Evolutionary conservation across 108 stramenopile species (phyloP).

Genomic region (Pseudonitzschia multiseries): DNA sequence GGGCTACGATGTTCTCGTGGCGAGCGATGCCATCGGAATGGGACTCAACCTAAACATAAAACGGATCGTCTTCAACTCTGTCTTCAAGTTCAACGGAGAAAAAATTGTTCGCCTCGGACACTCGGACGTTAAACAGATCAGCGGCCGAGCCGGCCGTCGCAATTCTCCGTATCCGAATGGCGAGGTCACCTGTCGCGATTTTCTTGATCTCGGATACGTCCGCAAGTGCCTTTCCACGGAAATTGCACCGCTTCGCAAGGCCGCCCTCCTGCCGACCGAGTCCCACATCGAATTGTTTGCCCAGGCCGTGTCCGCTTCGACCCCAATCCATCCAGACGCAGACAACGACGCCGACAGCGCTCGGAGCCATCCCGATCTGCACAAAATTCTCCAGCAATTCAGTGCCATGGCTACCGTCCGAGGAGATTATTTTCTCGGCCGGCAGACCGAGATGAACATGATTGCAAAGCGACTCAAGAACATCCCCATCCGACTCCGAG

Average conservation of each 20-base stretch:
- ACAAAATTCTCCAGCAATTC: slow-evolving; percentile 50
- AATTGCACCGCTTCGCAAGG: slow-evolving; percentile 56
- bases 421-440: slow-evolving; percentile 67
- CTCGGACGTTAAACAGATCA: slow-evolving; percentile 86
- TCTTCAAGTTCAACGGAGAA: slow-evolving; percentile 70
- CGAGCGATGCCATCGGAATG: slow-evolving; percentile 97
- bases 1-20: slow-evolving; percentile 92
- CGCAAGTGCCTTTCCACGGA: slow-evolving; percentile 55
- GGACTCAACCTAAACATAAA: slow-evolving; percentile 94
- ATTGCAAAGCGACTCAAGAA: slow-evolving; percentile 52
- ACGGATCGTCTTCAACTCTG: slow-evolving; percentile 80
- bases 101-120: slow-evolving; percentile 49
- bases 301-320: slow-evolving; percentile 38
- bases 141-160: slow-evolving; percentile 87
- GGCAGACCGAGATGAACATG: slow-evolving; percentile 44
- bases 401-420: slow-evolving; percentile 60
- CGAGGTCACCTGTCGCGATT: slow-evolving; percentile 68
- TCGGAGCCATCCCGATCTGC: slow-evolving; percentile 26
- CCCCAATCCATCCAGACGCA: neutral
- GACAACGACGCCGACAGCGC: neutral
- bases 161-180: slow-evolving; percentile 70
- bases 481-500: slow-evolving; percentile 34
- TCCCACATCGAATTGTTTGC: slow-evolving; percentile 65
- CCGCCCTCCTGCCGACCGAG: slow-evolving; percentile 64
- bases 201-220: slow-evolving; percentile 66